Evolutionary conservation across 768 basidiomycete genomes (phyloP).

Genomic region (Mycena galericulata): DNA sequence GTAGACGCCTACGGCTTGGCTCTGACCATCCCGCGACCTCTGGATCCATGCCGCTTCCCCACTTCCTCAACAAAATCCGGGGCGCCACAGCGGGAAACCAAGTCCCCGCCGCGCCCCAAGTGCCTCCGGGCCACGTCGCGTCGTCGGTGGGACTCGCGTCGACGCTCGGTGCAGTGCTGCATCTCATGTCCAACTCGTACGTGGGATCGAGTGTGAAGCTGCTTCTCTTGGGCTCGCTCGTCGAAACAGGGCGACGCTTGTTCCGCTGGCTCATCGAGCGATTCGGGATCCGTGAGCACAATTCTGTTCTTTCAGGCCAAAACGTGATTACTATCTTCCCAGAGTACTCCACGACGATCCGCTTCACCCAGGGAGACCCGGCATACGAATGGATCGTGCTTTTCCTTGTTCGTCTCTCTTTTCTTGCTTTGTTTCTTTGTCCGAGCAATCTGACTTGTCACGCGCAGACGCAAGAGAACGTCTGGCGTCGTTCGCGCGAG

Average conservation of each 20-base stretch:
- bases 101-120: not conserved
- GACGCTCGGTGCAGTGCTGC: not conserved
- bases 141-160: conserved; percentile 22
- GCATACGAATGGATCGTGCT: conserved; percentile 63
- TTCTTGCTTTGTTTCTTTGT: conserved; percentile 14
- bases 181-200: conserved; percentile 10
- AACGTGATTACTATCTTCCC: not conserved
- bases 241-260: conserved; percentile 26
- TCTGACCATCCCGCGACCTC: not conserved
- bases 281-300: conserved; percentile 24
- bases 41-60: not conserved
- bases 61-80: conserved; percentile 3
- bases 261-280: conserved; percentile 30
- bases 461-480: conserved; percentile 53
- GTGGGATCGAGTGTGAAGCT: conserved; percentile 26
- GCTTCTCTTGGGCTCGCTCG: conserved; percentile 25
- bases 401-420: conserved; percentile 49
- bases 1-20: too few species aligned
- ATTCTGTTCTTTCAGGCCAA: not conserved
- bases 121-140: conserved; percentile 26
- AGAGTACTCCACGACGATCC: conserved; percentile 60
- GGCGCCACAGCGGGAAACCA: not conserved
- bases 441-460: not conserved
- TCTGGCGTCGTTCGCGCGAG: conserved; percentile 57
- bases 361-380: conserved; percentile 60